Evolutionary conservation across 73 alveolate genomes (phyloP).

Genomic region (Loxodes magnus): DNA sequence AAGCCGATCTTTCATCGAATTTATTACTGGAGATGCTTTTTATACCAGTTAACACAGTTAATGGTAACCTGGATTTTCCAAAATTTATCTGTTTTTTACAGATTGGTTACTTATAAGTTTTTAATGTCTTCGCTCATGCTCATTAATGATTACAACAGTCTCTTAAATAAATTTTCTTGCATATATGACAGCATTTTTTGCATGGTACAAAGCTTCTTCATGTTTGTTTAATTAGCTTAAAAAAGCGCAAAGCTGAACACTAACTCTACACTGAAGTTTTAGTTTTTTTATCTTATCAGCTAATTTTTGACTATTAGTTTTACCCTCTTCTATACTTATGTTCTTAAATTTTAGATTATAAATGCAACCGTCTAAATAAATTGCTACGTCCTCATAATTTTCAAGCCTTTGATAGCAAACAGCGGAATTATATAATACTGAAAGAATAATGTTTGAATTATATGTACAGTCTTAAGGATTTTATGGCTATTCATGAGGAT

Average conservation of each 20-base stretch:
- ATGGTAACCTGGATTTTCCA: neutral
- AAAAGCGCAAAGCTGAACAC: constrained; percentile 85
- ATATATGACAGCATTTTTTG: constrained; percentile 60
- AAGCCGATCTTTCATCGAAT: neutral
- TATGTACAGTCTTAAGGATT: no score
- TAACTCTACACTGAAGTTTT: constrained; percentile 65
- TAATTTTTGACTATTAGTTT: neutral
- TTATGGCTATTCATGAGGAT: no score
- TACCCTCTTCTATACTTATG: neutral
- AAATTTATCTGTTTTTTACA: neutral
- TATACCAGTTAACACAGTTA: neutral
- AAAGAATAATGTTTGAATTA: no score
- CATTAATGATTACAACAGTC: constrained; percentile 29
- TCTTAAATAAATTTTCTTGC: constrained; percentile 57
- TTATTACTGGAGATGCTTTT: no score
- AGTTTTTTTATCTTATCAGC: constrained; percentile 43
- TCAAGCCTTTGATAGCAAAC: constrained; percentile 39
- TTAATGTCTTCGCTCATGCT: constrained; percentile 17
- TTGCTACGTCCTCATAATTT: constrained; percentile 44
- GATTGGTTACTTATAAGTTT: neutral
- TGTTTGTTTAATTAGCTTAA: constrained; percentile 64
- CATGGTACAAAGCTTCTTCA: constrained; percentile 71
- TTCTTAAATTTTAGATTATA: constrained; percentile 14
- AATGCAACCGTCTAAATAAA: constrained; percentile 57
- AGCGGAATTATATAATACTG: constrained; percentile 5